Conservation (phyloP, 805 yeast species). For the Metschnikowia orientalis region DNA sequence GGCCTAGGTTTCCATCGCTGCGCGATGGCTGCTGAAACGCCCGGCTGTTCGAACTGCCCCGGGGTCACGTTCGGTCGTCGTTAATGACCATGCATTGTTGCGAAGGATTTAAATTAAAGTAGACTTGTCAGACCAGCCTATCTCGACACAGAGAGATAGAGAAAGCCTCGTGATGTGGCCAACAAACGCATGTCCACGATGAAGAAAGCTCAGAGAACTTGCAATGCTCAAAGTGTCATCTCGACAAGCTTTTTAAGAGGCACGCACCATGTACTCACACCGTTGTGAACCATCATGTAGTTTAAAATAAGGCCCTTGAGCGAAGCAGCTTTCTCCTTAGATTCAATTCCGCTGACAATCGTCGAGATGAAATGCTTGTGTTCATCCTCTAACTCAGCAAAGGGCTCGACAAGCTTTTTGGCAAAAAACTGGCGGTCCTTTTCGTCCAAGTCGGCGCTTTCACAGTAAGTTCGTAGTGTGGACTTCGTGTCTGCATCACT, state of each 20-base stretch:
- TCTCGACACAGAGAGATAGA: no score
- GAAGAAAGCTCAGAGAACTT: not conserved
- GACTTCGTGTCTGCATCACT: slow-evolving; percentile 1
- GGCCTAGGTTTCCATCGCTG: no score
- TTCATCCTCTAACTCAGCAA: slow-evolving; percentile 6
- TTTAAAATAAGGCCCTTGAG: slow-evolving; percentile 39
- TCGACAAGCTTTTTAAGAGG: slow-evolving; percentile 53
- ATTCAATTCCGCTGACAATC: slow-evolving; percentile 9
- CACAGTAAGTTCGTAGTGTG: slow-evolving; percentile 9
- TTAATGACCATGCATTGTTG: no score
- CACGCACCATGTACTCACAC: slow-evolving; percentile 62
- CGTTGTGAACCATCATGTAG: slow-evolving; percentile 55
- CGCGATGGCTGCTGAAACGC: no score
- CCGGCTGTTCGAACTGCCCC: no score
- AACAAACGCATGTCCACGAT: not conserved
- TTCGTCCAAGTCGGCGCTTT: slow-evolving; percentile 3
- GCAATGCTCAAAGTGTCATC: slow-evolving; percentile 1
- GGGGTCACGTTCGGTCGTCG: no score
- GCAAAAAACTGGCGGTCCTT: slow-evolving; percentile 10
- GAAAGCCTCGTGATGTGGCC: not conserved
- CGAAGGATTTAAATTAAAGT: no score
- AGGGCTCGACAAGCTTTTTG: slow-evolving; percentile 11
- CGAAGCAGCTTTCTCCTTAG: slow-evolving; percentile 8
- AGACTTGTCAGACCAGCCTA: no score
- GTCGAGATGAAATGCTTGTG: slow-evolving; percentile 13